Evolutionary conservation across 2,329 filamentous ascomycete genomes (phyloP).

Genomic region (Elsinoe fawcettii): DNA sequence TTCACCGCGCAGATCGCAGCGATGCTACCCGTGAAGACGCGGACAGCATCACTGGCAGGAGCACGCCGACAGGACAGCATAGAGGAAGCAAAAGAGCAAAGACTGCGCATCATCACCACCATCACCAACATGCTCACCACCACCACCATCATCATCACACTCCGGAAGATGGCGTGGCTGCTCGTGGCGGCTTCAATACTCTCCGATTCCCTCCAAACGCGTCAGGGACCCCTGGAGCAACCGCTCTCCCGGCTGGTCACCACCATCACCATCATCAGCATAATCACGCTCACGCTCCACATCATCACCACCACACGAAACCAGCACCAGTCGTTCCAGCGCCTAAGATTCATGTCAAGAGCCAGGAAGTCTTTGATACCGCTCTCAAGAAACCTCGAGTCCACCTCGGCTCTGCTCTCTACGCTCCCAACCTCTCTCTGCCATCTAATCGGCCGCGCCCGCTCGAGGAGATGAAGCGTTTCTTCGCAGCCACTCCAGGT

Average conservation of each 20-base stretch:
- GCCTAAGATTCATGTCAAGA: constrained; percentile 58
- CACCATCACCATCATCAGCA: constrained; percentile 36
- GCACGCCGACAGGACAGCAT: constrained; percentile 32
- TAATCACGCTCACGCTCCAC: constrained; percentile 30
- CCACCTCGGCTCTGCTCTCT: constrained; percentile 79
- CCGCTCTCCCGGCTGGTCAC: constrained; percentile 28
- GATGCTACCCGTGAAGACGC: constrained; percentile 26
- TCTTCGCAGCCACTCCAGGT: constrained; percentile 54
- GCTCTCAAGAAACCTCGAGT: constrained; percentile 63
- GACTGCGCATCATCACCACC: constrained; percentile 43
- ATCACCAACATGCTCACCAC: constrained; percentile 52
- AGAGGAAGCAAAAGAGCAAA: constrained; percentile 65
- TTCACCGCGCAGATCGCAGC: constrained; percentile 1
- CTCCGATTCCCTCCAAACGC: constrained; percentile 26
- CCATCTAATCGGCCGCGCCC: constrained; percentile 31
- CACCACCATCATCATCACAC: constrained; percentile 30
- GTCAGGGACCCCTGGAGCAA: constrained; percentile 24
- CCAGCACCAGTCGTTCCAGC: constrained; percentile 43
- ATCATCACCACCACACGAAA: constrained; percentile 32
- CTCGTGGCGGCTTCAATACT: constrained; percentile 25
- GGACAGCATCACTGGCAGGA: constrained; percentile 30
- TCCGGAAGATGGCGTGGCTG: constrained; percentile 21
- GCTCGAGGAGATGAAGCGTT: constrained; percentile 45
- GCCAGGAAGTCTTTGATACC: constrained; percentile 62
- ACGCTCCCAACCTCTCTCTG: constrained; percentile 57